Conservation (phyloP, 2,329 filamentous ascomycete genomes). For the Ceratocystis colombiana region DNA sequence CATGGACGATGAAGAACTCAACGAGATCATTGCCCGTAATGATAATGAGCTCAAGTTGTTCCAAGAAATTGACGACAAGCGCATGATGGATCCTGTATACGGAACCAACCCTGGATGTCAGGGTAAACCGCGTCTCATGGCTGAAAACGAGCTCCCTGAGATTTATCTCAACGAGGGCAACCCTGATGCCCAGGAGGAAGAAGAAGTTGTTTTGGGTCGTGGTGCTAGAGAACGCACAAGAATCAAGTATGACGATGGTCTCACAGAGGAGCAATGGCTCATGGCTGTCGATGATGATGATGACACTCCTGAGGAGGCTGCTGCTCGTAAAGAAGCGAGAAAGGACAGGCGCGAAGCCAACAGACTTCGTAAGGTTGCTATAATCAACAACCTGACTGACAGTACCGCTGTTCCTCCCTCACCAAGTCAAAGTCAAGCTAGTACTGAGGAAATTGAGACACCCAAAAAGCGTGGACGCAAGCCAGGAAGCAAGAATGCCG, state of each 20-base stretch:
- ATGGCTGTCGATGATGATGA: slow-evolving; percentile 97
- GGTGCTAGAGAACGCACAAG: slow-evolving; percentile 90
- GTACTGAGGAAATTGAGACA: slow-evolving; percentile 59
- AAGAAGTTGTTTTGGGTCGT: slow-evolving; percentile 66
- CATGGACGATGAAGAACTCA: slow-evolving; percentile 97
- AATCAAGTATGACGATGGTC: slow-evolving; percentile 90
- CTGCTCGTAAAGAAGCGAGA: slow-evolving; percentile 76
- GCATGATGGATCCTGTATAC: slow-evolving; percentile 56
- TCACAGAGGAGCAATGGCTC: slow-evolving; percentile 98
- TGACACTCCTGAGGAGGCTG: slow-evolving; percentile 84
- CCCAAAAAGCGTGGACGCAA: slow-evolving; percentile 81
- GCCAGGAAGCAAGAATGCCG: slow-evolving; percentile 52
- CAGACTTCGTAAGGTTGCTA: slow-evolving; percentile 50
- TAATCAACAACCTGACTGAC: slow-evolving; percentile 19
- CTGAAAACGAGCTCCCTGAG: slow-evolving; percentile 79
- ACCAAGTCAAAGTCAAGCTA: slow-evolving; percentile 67
- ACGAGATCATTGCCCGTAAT: slow-evolving; percentile 81
- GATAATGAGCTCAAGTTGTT: slow-evolving; percentile 71
- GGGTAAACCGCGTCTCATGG: slow-evolving; percentile 67
- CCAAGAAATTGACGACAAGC: slow-evolving; percentile 71
- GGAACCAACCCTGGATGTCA: slow-evolving; percentile 55
- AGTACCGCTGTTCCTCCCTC: slow-evolving; percentile 45
- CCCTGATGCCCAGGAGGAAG: slow-evolving; percentile 66
- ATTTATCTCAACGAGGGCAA: slow-evolving; percentile 86
- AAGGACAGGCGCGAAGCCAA: slow-evolving; percentile 72